Conservation (phyloP, 495 filamentous ascomycete genomes). For the Halenospora varia region DNA sequence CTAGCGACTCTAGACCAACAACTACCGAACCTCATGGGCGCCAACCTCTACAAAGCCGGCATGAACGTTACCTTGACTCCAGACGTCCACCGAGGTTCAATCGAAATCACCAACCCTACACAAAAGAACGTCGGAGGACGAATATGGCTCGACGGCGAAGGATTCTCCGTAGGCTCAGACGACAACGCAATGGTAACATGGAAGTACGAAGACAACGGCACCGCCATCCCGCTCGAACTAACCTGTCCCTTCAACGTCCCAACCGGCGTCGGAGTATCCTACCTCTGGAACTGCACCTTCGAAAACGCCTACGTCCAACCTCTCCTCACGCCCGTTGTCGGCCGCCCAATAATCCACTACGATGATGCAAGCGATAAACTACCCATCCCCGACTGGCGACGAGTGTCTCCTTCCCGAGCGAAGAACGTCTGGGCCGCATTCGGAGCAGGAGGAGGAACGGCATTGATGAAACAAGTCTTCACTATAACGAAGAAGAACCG, state of each 20-base stretch:
- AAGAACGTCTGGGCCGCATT: neutral
- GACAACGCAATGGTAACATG: neutral
- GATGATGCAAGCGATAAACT: neutral
- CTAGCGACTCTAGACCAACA: neutral
- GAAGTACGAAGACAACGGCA: neutral
- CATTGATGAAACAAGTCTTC: neutral
- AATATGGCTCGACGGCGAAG: neutral
- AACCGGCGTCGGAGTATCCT: neutral
- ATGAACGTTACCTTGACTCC: neutral
- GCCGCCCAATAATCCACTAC: neutral
- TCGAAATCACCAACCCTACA: neutral
- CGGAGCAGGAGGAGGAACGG: neutral
- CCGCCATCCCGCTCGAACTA: neutral
- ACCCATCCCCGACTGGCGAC: too few species aligned
- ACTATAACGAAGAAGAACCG: neutral
- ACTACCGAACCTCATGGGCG: neutral
- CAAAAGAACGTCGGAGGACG: neutral
- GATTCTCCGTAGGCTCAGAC: neutral
- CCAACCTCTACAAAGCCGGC: neutral
- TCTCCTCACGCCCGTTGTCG: neutral
- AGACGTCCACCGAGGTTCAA: neutral
- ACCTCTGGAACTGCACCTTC: neutral
- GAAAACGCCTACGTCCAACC: neutral
- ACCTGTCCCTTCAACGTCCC: neutral
- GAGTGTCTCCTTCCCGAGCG: neutral